Evolutionary conservation across 108 stramenopile species (phyloP).

Genomic region (Pseudonitzschia multiseries): DNA sequence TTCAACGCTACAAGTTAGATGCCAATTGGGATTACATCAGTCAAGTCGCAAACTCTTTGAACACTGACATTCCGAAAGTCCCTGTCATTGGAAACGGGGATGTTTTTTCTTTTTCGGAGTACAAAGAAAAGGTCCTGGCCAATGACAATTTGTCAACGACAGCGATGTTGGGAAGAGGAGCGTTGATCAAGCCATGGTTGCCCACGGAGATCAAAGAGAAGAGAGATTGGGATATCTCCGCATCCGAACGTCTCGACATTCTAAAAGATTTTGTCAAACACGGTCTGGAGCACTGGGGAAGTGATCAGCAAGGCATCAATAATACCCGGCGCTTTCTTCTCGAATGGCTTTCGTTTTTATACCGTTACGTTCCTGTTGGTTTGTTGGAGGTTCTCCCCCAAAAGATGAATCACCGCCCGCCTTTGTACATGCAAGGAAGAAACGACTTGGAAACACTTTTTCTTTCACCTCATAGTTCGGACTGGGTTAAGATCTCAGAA

Average conservation of each 20-base stretch:
- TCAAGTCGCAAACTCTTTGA: conserved; percentile 72
- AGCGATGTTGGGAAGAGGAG: conserved; percentile 96
- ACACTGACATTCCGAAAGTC: conserved; percentile 50
- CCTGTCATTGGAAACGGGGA: conserved; percentile 99
- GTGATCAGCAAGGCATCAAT: conserved; percentile 94
- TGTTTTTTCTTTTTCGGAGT: conserved; percentile 88
- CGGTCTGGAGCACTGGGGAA: conserved; percentile 98
- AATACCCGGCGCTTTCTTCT: conserved; percentile 93
- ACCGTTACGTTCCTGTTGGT: conserved; percentile 95
- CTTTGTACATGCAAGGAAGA: conserved; percentile 59
- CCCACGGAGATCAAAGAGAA: conserved; percentile 96
- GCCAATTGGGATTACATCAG: conserved; percentile 97
- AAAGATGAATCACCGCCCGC: conserved; percentile 94
- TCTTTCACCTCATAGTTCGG: conserved; percentile 54
- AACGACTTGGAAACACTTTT: conserved; percentile 61
- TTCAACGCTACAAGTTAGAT: conserved; percentile 89
- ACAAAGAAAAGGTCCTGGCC: conserved; percentile 68
- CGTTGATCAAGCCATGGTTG: conserved; percentile 98
- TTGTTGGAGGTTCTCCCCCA: conserved; percentile 86
- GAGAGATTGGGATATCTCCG: conserved; percentile 93
- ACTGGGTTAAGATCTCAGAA: conserved; percentile 97
- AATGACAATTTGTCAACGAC: conserved; percentile 64
- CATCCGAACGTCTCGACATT: conserved; percentile 92
- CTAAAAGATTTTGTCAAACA: conserved; percentile 88
- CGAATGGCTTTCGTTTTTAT: conserved; percentile 96